phyloP scores from a whole-genome alignment of 2,329 filamentous ascomycete species.

The Penicillium aurantiogriseum region DNA sequence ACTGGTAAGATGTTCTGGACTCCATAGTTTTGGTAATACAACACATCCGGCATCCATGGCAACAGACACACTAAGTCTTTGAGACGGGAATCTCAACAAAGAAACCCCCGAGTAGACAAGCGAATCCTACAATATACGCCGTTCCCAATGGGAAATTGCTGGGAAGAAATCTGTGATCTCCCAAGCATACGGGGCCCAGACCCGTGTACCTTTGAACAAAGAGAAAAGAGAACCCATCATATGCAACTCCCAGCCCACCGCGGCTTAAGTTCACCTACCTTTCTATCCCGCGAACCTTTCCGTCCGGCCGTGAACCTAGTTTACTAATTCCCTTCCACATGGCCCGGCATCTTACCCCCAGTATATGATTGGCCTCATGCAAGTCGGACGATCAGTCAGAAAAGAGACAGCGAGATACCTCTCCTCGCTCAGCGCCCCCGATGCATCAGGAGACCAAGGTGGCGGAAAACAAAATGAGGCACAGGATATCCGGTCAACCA shows the following conservation, averaged over 20 bases:
- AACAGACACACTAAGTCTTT: constrained; percentile 6
- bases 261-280: constrained; percentile 16
- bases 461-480: constrained; percentile 11
- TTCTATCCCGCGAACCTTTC: constrained; percentile 19
- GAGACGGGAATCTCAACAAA: constrained; percentile 1
- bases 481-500: constrained; percentile 19
- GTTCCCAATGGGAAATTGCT: neutral
- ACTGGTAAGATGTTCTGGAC: neutral
- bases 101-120: neutral
- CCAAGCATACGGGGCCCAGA: constrained; percentile 1
- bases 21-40: neutral
- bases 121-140: neutral
- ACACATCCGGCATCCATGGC: constrained; percentile 1
- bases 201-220: constrained; percentile 6
- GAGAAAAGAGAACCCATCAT: constrained; percentile 7
- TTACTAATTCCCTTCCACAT: constrained; percentile 5
- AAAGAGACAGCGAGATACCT: neutral
- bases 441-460: constrained; percentile 19
- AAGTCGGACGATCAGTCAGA: constrained; percentile 13
- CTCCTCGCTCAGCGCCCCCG: constrained; percentile 10
- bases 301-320: constrained; percentile 22
- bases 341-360: neutral
- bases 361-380: neutral
- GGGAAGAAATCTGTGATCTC: neutral
- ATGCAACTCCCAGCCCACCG: constrained; percentile 5